Evolutionary conservation across 2,329 filamentous ascomycete species (phyloP).

Genomic region (Epichloe scottii): DNA sequence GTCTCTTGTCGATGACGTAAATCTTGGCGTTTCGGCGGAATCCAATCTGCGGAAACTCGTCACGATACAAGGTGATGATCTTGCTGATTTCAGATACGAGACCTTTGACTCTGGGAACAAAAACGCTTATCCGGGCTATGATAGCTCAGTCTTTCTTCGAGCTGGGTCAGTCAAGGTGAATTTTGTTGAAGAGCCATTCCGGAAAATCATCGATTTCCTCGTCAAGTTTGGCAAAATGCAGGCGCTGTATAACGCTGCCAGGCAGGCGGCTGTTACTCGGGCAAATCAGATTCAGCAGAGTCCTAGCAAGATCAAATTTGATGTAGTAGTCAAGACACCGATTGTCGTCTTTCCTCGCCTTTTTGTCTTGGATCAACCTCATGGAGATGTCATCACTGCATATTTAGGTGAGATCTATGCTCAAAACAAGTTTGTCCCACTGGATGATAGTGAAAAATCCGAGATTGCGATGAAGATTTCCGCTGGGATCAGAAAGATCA

Average conservation of each 20-base stretch:
- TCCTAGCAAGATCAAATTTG: constrained; percentile 83
- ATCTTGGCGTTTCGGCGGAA: constrained; percentile 70
- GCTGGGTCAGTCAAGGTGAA: constrained; percentile 95
- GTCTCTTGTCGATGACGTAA: constrained; percentile 84
- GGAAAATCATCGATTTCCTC: constrained; percentile 94
- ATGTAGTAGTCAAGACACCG: constrained; percentile 84
- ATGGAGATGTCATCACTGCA: constrained; percentile 75
- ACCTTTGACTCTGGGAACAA: constrained; percentile 67
- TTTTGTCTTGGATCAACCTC: constrained; percentile 54
- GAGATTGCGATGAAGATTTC: constrained; percentile 80
- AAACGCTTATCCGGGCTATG: constrained; percentile 80
- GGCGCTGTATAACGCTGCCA: constrained; percentile 92
- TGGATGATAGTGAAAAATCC: constrained; percentile 63
- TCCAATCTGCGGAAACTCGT: constrained; percentile 78
- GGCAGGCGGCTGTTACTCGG: constrained; percentile 86
- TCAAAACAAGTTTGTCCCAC: constrained; percentile 77
- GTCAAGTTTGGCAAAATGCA: constrained; percentile 99
- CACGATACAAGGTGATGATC: constrained; percentile 87
- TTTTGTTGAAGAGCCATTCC: constrained; percentile 92
- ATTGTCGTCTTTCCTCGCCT: constrained; percentile 88
- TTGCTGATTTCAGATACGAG: constrained; percentile 95
- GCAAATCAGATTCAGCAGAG: constrained; percentile 88
- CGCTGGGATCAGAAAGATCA: constrained; percentile 83
- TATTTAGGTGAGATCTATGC: constrained; percentile 96
- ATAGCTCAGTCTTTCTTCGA: constrained; percentile 79